A percentile compares a stretch with the other conserved stretches of the same genome.
Conservation (phyloP, 805 yeast species). For the Torulaspora gathmanii region DNA sequence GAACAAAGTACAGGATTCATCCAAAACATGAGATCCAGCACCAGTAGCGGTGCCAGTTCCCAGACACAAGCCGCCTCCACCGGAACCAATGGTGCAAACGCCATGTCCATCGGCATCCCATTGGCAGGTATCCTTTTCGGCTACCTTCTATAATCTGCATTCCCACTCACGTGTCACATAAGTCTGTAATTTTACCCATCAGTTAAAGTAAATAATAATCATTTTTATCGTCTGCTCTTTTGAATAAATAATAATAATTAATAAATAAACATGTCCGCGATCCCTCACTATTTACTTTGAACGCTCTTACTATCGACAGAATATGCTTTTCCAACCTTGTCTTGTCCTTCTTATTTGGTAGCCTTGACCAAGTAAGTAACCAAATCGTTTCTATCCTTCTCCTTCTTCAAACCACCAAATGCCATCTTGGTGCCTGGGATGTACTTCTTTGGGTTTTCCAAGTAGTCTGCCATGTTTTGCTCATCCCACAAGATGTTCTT, state of each 20-base stretch:
- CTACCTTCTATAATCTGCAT: slow-evolving; percentile 2
- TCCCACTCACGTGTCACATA: background rate
- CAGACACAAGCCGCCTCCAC: slow-evolving; percentile 7
- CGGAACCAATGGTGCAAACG: slow-evolving; percentile 11
- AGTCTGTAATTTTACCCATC: background rate
- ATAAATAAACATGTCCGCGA: slow-evolving; percentile 4
- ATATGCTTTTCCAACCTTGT: background rate
- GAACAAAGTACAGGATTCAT: slow-evolving; percentile 17
- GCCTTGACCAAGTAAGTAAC: slow-evolving; percentile 72
- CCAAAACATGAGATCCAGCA: slow-evolving; percentile 18
- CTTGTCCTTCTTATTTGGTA: slow-evolving; percentile 39
- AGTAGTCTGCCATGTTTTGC: slow-evolving; percentile 88
- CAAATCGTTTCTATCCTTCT: slow-evolving; percentile 97
- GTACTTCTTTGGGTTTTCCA: slow-evolving; percentile 99
- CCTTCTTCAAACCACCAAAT: slow-evolving; percentile 98
- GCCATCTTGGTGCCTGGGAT: slow-evolving; percentile 99
- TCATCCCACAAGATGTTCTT: slow-evolving; percentile 86
- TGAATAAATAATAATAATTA: slow-evolving; percentile 1
- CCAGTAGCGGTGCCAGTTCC: slow-evolving; percentile 3
- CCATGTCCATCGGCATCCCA: slow-evolving; percentile 6
- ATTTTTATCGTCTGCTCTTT: background rate
- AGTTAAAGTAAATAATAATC: background rate
- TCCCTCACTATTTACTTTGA: slow-evolving; percentile 9
- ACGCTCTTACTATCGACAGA: slow-evolving; percentile 8
- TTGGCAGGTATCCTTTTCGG: slow-evolving; percentile 5